These are phyloP conservation scores for Monosporascus sp. DNA, from an alignment of 2,329 filamentous ascomycete species.

Conservation along the genomic window DNA sequence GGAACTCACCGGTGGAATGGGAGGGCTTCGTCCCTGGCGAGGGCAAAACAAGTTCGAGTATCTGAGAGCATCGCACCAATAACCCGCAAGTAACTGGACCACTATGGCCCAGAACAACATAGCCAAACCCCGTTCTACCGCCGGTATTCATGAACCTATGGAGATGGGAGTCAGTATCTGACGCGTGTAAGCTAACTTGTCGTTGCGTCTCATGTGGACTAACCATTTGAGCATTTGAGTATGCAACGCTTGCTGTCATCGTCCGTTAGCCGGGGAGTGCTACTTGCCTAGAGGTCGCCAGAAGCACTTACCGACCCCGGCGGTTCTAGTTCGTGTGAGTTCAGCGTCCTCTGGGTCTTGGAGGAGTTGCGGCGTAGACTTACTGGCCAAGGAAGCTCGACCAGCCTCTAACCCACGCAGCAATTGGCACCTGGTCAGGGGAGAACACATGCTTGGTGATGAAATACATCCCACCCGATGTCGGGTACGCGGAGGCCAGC, in stretches of 20 bases:
- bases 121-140: conserved; percentile 46
- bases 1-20: conserved; percentile 48
- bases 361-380: conserved; percentile 53
- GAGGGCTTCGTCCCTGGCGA: conserved; percentile 54
- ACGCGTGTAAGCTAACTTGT: background rate
- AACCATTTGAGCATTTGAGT: conserved; percentile 61
- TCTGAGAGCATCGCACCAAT: conserved; percentile 60
- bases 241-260: conserved; percentile 37
- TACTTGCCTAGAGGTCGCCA: background rate
- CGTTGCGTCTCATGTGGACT: background rate
- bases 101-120: conserved; percentile 61
- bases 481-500: conserved; percentile 61
- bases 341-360: conserved; percentile 14
- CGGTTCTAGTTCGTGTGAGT: background rate
- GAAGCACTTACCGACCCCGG: background rate
- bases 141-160: conserved; percentile 62
- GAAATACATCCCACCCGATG: conserved; percentile 54
- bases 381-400: conserved; percentile 58
- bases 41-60: conserved; percentile 57
- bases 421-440: conserved; percentile 38
- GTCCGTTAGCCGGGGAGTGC: background rate
- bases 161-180: conserved; percentile 47
- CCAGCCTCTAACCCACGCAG: conserved; percentile 64
- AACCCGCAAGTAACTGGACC: conserved; percentile 60
- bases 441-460: conserved; percentile 3